A percentile compares a stretch with the other conserved stretches of the same genome.
Conservation (phyloP, 2,329 filamentous ascomycete genomes). For the Pyricularia grisea region DNA sequence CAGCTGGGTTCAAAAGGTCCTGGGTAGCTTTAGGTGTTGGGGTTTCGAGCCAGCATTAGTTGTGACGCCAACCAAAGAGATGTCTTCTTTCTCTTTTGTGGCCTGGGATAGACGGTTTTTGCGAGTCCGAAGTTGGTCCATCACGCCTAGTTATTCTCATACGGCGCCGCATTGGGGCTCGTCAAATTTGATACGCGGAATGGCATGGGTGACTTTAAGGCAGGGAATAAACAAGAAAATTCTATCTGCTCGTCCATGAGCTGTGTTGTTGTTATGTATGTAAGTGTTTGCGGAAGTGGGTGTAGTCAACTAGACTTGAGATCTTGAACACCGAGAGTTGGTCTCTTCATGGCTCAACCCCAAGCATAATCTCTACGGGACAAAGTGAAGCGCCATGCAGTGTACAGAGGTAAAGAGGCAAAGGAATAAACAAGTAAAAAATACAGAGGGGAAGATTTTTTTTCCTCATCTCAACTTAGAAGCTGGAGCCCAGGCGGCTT, state of each 20-base stretch:
- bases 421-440: not conserved
- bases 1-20: not conserved
- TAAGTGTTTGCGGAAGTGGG: not conserved
- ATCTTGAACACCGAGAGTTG: not conserved
- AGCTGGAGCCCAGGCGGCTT: conserved; percentile 35
- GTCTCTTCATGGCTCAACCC: not conserved
- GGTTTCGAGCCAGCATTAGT: conserved; percentile 1
- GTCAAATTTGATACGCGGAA: not conserved
- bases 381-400: not conserved
- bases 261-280: not conserved
- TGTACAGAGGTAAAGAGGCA: not conserved
- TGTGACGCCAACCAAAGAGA: not conserved
- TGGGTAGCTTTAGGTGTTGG: not conserved
- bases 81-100: not conserved
- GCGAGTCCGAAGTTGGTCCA: not conserved
- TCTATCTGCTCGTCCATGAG: not conserved
- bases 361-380: not conserved
- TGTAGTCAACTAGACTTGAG: not conserved
- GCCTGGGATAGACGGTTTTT: not conserved
- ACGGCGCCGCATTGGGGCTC: not conserved
- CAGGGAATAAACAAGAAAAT: not conserved
- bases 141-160: not conserved
- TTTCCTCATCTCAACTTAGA: conserved; percentile 15
- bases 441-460: not conserved
- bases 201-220: not conserved